phyloP scores from a whole-genome alignment of 805 yeast genomes.

The Kregervanrija delftensis region DNA sequence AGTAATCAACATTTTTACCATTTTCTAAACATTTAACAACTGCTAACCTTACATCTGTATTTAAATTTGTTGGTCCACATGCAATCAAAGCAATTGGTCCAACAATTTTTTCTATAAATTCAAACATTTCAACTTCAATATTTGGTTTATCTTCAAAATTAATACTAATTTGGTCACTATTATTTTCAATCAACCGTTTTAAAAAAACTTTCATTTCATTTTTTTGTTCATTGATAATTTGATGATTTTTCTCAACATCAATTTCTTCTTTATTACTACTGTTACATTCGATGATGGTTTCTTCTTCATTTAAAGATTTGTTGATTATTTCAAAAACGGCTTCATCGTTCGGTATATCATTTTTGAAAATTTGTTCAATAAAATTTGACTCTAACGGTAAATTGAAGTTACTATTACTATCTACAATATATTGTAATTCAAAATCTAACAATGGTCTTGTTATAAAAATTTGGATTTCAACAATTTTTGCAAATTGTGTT shows the following conservation, averaged over 20 bases:
- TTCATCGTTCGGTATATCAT: too few species aligned
- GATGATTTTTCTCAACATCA: not conserved
- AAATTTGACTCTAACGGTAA: too few species aligned
- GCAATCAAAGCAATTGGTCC: slow-evolving; percentile 28
- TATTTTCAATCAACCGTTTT: slow-evolving; percentile 12
- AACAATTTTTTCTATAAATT: slow-evolving; percentile 11
- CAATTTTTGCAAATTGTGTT: slow-evolving; percentile 16
- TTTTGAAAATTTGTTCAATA: too few species aligned
- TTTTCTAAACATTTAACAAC: slow-evolving; percentile 24
- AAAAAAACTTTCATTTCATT: slow-evolving; percentile 12
- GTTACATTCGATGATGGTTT: too few species aligned
- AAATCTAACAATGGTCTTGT: slow-evolving; percentile 20
- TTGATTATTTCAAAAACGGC: not conserved
- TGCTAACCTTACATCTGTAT: slow-evolving; percentile 28
- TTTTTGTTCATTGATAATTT: slow-evolving; percentile 3
- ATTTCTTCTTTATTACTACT: not conserved
- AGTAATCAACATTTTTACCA: slow-evolving; percentile 27
- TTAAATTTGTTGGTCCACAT: slow-evolving; percentile 31
- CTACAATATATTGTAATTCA: slow-evolving; percentile 7
- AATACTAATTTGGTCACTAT: slow-evolving; percentile 16
- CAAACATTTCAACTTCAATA: slow-evolving; percentile 16
- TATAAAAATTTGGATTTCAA: slow-evolving; percentile 24
- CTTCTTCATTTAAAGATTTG: not conserved
- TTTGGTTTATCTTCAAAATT: slow-evolving; percentile 22
- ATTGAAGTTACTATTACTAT: not conserved